Evolutionary conservation across 306 rosid genomes (phyloP).

Genomic region (Ceratonia siliqua): DNA sequence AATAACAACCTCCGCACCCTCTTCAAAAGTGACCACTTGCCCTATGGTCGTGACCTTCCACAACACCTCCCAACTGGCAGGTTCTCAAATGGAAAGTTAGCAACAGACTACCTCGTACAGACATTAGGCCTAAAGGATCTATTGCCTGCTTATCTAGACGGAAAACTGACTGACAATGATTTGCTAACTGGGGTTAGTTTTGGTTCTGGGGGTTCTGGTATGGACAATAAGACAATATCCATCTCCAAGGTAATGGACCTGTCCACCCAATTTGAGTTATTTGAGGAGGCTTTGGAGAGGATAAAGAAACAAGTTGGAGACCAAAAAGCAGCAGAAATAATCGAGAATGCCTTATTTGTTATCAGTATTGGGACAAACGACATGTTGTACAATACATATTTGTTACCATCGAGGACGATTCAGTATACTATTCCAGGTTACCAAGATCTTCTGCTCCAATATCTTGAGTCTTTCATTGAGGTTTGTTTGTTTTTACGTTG

Average conservation of each 20-base stretch:
- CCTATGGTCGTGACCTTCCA: slow-evolving; percentile 48
- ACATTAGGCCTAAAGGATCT: slow-evolving; percentile 46
- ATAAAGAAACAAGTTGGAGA: slow-evolving; percentile 35
- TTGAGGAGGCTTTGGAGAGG: slow-evolving; percentile 37
- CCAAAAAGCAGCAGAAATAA: slow-evolving; percentile 6
- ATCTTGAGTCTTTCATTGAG: slow-evolving; percentile 39
- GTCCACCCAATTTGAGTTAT: slow-evolving; percentile 33
- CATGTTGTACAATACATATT: slow-evolving; percentile 37
- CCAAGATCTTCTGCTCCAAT: slow-evolving; percentile 39
- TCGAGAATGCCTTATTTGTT: slow-evolving; percentile 43
- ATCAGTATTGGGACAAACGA: slow-evolving; percentile 52
- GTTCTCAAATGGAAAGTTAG: slow-evolving; percentile 45
- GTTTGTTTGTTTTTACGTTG: slow-evolving; percentile 13
- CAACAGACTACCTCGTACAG: slow-evolving; percentile 42
- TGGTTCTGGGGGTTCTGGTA: slow-evolving; percentile 45
- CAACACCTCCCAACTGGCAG: slow-evolving; percentile 36
- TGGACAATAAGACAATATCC: slow-evolving; percentile 26
- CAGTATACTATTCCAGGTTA: slow-evolving; percentile 16
- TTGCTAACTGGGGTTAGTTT: slow-evolving; percentile 53
- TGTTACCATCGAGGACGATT: neutral
- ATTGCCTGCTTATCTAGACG: slow-evolving; percentile 44
- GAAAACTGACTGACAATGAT: slow-evolving; percentile 7
- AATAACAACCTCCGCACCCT: slow-evolving; percentile 31
- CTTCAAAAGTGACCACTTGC: slow-evolving; percentile 30
- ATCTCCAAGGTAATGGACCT: neutral